Percentiles rank a stretch among this genome's conserved stretches.
Conservation (phyloP, 345 rosid genomes). For the Populus davidiana region DNA sequence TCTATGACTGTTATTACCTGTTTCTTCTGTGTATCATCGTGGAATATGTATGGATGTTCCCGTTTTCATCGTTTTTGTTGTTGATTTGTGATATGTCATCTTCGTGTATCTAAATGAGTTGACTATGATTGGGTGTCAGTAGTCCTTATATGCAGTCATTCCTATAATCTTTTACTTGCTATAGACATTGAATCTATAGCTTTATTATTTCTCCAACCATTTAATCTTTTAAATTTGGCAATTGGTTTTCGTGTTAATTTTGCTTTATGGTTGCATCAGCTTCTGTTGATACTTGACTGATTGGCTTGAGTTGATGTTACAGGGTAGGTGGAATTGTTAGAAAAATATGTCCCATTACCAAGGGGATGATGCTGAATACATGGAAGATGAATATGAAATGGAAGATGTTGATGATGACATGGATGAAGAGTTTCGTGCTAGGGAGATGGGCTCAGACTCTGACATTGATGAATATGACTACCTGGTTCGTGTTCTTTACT, state of each 20-base stretch:
- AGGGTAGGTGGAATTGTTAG: background rate
- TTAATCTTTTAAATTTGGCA: background rate
- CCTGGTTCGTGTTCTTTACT: slow-evolving; percentile 29
- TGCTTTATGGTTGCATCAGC: background rate
- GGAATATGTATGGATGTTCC: background rate
- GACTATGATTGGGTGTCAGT: background rate
- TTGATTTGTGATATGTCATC: background rate
- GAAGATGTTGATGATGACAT: slow-evolving; percentile 22
- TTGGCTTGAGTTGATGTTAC: background rate
- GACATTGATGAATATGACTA: slow-evolving; percentile 45
- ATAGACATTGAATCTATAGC: background rate
- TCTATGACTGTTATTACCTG: background rate
- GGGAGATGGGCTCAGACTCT: slow-evolving; percentile 50
- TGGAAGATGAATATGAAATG: background rate
- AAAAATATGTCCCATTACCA: background rate
- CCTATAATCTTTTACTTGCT: background rate
- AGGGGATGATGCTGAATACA: background rate
- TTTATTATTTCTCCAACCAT: background rate
- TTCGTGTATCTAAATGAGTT: background rate
- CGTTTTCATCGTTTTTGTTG: background rate
- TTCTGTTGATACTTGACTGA: background rate
- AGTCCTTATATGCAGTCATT: background rate
- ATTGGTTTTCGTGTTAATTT: background rate
- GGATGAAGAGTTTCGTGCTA: slow-evolving; percentile 38
- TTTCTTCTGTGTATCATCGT: background rate